Base-by-base conservation (phyloP, 176 grass and related monocot species). In the Triticum timopheevii region DNA sequence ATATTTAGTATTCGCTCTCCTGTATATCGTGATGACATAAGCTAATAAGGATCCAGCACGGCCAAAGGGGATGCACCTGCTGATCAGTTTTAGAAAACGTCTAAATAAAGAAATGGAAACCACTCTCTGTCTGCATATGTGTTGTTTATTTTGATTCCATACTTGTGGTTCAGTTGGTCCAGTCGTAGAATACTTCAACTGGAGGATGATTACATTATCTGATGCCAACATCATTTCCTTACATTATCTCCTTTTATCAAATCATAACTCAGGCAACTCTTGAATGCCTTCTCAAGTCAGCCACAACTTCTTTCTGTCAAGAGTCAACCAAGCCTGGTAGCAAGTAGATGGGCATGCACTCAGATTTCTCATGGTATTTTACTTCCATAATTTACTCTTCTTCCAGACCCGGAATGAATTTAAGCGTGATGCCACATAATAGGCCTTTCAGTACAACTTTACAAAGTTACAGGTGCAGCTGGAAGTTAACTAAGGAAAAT, bases 141-240 rank as follows among this genome's bases (percentile, higher is more conserved):
- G 13, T 28, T 78, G 34, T 78, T 76, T 59, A 44, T 62, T 25
- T 59, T 77, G 47, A 77, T 83, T 61, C 73, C 3, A 1, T 34
- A 59, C 73, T 45, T 83, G 52, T 71, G 52, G 19, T 83, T 52
- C 50, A 50, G 52, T 64, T 79, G 54, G 82, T 89, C 66, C 82
- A 84, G 75, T 56, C 74, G 49, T 73, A 65, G 36, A 31, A 84
- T 65, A 65, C 25, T 61, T 85, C 45, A 67, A 78, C 74, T 86
- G 45, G 62, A 35, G 35, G 20, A 85, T 38, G 27, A 56, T 49
- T 68, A 78, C 40, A 77, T 85, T 44, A 56, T 79, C 67, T 79
- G 35, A 73, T 54, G 45, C 17, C 30, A 45, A 84, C 40, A 58
- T 12, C 45, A 85, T 40, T 54, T 84, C 22, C 65, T 34, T 64